phyloP scores from a whole-genome alignment of 139 green algal genomes.

The Nannochloris sp. region DNA sequence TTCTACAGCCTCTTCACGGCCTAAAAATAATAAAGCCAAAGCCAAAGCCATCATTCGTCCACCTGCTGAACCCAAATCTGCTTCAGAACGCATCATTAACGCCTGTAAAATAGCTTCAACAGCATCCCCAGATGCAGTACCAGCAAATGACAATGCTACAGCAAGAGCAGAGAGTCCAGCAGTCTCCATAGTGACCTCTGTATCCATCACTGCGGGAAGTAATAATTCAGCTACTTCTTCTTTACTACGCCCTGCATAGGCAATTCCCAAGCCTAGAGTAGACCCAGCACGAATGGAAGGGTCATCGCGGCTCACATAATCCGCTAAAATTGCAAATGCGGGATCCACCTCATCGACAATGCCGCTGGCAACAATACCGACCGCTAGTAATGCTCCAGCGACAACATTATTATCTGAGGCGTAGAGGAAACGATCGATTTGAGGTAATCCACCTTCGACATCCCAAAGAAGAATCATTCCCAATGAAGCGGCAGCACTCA shows the following conservation, averaged over 20 bases:
- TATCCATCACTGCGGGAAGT: slow-evolving; percentile 61
- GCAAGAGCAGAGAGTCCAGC: slow-evolving; percentile 68
- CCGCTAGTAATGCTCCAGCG: slow-evolving; percentile 85
- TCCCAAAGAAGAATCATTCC: slow-evolving; percentile 92
- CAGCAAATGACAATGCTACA: slow-evolving; percentile 85
- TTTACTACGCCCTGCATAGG: slow-evolving; percentile 84
- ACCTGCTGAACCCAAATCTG: slow-evolving; percentile 67
- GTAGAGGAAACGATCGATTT: slow-evolving; percentile 99
- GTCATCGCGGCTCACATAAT: slow-evolving; percentile 77
- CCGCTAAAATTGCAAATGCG: slow-evolving; percentile 90
- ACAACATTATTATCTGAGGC: slow-evolving; percentile 70
- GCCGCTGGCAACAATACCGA: slow-evolving; percentile 83
- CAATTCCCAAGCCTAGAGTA: slow-evolving; percentile 92
- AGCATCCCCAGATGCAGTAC: slow-evolving; percentile 58
- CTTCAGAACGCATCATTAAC: slow-evolving; percentile 79
- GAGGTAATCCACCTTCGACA: slow-evolving; percentile 89
- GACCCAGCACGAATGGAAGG: slow-evolving; percentile 60
- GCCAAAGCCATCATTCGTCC: slow-evolving; percentile 77
- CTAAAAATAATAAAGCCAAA: slow-evolving; percentile 93
- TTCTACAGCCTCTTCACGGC: slow-evolving; percentile 80
- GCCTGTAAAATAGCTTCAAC: slow-evolving; percentile 79
- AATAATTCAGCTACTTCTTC: slow-evolving; percentile 57
- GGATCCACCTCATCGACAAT: slow-evolving; percentile 93
- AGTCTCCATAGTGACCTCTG: slow-evolving; percentile 67
- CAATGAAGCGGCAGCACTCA: slow-evolving; percentile 81